Base-by-base conservation (phyloP, 2,329 filamentous ascomycete genomes). In the Trichoderma sp. region DNA sequence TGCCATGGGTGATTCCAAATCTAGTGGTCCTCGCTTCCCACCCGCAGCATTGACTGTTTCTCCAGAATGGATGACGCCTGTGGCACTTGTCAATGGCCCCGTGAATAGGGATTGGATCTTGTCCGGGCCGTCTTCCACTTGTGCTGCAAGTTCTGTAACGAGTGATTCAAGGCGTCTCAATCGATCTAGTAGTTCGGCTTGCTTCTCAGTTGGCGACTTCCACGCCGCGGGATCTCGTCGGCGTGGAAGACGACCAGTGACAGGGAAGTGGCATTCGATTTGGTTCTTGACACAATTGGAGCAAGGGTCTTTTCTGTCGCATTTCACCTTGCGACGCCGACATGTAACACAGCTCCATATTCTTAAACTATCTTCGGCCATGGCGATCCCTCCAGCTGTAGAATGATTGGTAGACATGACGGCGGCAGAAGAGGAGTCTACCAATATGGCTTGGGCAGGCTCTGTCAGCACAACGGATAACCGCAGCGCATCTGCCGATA, bases 121-220 rank as follows among this genome's bases (percentile, higher is more conserved):
- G 24, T 50, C 29, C 6, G 65, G 41, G 5, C 67, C 67, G 14
- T 62, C 67, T 35, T 71, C 67, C 50, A 71, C 67, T 56, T 71
- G 67, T 63, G 67, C 67, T 56, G 50, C 67, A 21, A 71, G 67
- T 35, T 71, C 67, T 50, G 65, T 68, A 53, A 83, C 82, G 8
- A 83, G 79, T 3, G 81, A 77, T 66, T 83, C 82, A 0, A 83
- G 79, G 1, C 82, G 79, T 7, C 83, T 76, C 16, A 66, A 18
- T 21, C 45, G 45, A n/a, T 50, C 45, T 11, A 50, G 18, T 9
- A 50, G 45, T 7, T 50, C 41, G 16, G 8, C 45, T 21, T 50
- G 45, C 18, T 50, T 50, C 45, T 50, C 45, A n/a, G 18, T 50
- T 21, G 45, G 45, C 8, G 45, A 50, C 45, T 50, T 50, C 45